phyloP scores from a whole-genome alignment of 2,329 filamentous ascomycete species.

The Apiospora malaysiana region DNA sequence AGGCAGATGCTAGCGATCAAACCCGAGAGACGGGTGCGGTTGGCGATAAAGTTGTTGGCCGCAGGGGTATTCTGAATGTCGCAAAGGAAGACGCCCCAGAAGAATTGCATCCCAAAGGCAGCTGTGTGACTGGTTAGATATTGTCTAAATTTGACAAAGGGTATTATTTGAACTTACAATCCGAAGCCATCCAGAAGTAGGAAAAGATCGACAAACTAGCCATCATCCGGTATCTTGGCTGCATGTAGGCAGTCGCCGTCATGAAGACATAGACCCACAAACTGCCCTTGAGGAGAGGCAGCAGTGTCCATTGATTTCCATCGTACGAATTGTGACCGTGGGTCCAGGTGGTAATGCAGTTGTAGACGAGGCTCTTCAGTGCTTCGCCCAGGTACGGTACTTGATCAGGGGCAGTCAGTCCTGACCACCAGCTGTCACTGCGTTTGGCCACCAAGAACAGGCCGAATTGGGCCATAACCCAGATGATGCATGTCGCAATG shows the following conservation, averaged over 20 bases:
- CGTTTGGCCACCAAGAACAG: constrained; percentile 60
- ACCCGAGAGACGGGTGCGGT: constrained; percentile 49
- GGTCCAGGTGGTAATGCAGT: constrained; percentile 58
- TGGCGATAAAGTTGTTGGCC: constrained; percentile 53
- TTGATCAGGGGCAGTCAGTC: constrained; percentile 51
- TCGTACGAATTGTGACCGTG: constrained; percentile 58
- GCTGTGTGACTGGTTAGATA: constrained; percentile 33
- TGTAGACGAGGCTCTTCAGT: constrained; percentile 49
- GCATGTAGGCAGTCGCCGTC: constrained; percentile 55
- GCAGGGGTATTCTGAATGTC: constrained; percentile 59
- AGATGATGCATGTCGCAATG: constrained; percentile 59
- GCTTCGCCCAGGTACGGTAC: constrained; percentile 48
- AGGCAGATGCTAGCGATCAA: constrained; percentile 56
- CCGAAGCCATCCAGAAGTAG: constrained; percentile 52
- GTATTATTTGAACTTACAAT: constrained; percentile 34
- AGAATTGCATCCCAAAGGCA: constrained; percentile 62
- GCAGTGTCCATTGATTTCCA: constrained; percentile 63
- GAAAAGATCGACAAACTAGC: constrained; percentile 52
- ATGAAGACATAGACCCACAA: constrained; percentile 61
- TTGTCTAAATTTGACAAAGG: not conserved
- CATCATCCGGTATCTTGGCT: constrained; percentile 55
- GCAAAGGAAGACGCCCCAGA: constrained; percentile 66
- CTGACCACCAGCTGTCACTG: constrained; percentile 65
- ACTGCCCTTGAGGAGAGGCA: constrained; percentile 60
- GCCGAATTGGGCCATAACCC: constrained; percentile 59